These are phyloP conservation scores for Cutaneotrichosporon cyanovorans DNA, from an alignment of 1,284 basidiomycete species.

Conservation along the genomic window DNA sequence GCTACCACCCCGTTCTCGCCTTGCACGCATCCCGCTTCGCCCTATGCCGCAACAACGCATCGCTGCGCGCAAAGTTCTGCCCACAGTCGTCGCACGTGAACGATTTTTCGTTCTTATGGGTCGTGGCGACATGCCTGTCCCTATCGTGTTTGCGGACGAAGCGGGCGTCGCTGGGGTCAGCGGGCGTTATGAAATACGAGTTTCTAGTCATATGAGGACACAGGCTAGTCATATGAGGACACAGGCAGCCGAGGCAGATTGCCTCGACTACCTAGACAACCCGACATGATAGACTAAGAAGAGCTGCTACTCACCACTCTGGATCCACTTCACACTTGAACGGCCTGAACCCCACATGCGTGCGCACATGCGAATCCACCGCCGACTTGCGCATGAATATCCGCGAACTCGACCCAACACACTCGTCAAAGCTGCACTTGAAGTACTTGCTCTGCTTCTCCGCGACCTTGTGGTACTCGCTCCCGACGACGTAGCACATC, in stretches of 20 bases:
- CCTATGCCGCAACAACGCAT: constrained; percentile 17
- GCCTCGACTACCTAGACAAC: too few relatives aligned
- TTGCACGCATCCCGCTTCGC: constrained; percentile 20
- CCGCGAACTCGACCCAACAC: constrained; percentile 6
- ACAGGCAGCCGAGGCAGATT: too few relatives aligned
- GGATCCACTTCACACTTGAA: constrained; percentile 17
- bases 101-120: constrained; percentile 17
- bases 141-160: constrained; percentile 21
- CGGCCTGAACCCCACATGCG: constrained; percentile 16
- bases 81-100: constrained; percentile 16
- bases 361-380: constrained; percentile 18
- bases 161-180: constrained; percentile 9
- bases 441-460: constrained; percentile 21
- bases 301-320: constrained; percentile 11
- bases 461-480: constrained; percentile 15
- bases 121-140: constrained; percentile 17
- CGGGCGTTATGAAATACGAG: too few relatives aligned
- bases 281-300: background rate
- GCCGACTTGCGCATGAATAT: constrained; percentile 19
- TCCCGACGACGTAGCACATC: constrained; percentile 15
- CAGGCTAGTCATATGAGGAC: too few relatives aligned
- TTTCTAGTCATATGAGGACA: too few relatives aligned
- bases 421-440: constrained; percentile 20
- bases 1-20: constrained; percentile 5
- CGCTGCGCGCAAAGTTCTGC: constrained; percentile 19